A percentile compares a stretch with the other conserved stretches of the same genome.
phyloP scores from a whole-genome alignment of 352 stramenopile species.

The Aphanomyces cochlioides region DNA sequence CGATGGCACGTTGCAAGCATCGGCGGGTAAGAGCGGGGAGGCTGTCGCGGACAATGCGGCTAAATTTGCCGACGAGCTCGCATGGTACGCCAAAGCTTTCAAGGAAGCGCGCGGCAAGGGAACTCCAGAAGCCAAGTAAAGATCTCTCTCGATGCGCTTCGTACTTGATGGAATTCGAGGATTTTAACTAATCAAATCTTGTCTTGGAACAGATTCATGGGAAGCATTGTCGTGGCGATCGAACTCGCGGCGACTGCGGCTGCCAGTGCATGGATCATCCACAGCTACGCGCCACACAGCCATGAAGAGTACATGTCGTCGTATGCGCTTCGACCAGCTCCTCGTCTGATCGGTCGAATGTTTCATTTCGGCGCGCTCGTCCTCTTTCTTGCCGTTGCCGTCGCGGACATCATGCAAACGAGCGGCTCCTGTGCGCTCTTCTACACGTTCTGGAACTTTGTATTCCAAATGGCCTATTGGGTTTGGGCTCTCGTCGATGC shows the following conservation, averaged over 20 bases:
- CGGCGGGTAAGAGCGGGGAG: constrained; percentile 4
- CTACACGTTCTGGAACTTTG: constrained; percentile 85
- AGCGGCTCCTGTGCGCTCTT: constrained; percentile 50
- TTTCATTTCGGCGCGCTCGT: constrained; percentile 25
- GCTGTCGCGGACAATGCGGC: background rate
- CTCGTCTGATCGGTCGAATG: constrained; percentile 5
- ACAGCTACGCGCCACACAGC: background rate
- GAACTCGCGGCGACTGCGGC: background rate
- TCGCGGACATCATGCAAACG: constrained; percentile 61
- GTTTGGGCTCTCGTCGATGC: constrained; percentile 18
- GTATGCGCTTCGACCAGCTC: background rate
- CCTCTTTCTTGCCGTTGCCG: constrained; percentile 58
- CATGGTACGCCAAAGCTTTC: constrained; percentile 1
- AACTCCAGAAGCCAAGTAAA: background rate
- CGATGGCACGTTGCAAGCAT: constrained; percentile 37
- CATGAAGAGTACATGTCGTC: constrained; percentile 24
- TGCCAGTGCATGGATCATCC: constrained; percentile 9
- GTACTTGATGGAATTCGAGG: background rate
- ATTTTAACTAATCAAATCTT: background rate
- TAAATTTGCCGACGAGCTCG: background rate
- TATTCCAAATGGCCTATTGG: constrained; percentile 40
- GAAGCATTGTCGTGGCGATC: background rate
- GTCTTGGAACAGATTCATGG: background rate
- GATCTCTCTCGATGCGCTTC: background rate
- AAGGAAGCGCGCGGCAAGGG: background rate